Evolutionary conservation across 2,329 filamentous ascomycete genomes (phyloP), one percentile per base, ranked within the genome.

Genomic region (Stagonosporopsis cucurbitacearum): DNA sequence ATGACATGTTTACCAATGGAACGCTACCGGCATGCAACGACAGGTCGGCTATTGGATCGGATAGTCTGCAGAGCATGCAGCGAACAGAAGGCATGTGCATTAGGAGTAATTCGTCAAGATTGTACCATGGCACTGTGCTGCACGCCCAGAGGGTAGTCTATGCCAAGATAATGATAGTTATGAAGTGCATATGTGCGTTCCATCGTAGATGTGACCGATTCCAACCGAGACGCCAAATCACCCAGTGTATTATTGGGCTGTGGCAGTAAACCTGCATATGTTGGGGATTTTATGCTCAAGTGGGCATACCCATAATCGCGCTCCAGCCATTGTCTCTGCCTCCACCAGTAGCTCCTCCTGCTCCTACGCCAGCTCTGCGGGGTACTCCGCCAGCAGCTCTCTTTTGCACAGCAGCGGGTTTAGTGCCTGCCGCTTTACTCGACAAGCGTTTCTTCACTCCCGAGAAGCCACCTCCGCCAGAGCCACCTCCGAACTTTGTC

Each of bases 251-350:
- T 13, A 12, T 35, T 9, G 25, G 19, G 2, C 20, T 17, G 19
- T 30, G n/a, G 13, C 30, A 8, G 11, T 7, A 26, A 8, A 12
- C 20, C n/a, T 19, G 28, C 13, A 28, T n/a, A n/a, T 22, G 22
- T 32, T 30, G 7, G 23, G 15, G 2, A 12, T 12, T 7, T 11
- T 8, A 22, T 30, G 33, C 30, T 51, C 49, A 70, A 11, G 68
- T 71, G 20, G 69, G 69, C 69, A 72, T 72, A 22, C 64, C 63
- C 59, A 68, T 65, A 30, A 72, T 66, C 12, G n/a, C 43, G 13
- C 19, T 53, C 51, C 43, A 61, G 12, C 55, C 59, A 19, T 25
- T 50, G 30, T 33, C 56, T 12, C 52, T 57, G 40, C 58, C 58
- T 35, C 56, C 57, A 36, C 30, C 39, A 36, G 25, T 17, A 9